Evolutionary conservation across 2,329 filamentous ascomycete genomes (phyloP).

Genomic region (Nigrograna mackinnonii): DNA sequence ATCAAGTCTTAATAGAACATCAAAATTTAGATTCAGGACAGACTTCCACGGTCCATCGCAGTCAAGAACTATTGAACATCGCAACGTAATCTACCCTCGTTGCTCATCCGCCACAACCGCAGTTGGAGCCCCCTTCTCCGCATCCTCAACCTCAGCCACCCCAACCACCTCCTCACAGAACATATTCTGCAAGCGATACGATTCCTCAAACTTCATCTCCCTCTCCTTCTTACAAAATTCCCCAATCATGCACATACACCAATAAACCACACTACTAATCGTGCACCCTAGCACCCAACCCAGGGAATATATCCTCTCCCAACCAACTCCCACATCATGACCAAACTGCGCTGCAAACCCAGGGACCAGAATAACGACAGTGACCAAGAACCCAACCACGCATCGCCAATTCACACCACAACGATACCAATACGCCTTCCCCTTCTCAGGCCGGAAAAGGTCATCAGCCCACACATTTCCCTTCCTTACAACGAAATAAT

Average conservation of each 20-base stretch:
- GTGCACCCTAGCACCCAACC: constrained; percentile 10
- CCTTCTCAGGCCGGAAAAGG: constrained; percentile 12
- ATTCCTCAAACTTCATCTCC: constrained; percentile 5
- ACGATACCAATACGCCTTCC: constrained; percentile 7
- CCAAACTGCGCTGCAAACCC: constrained; percentile 13
- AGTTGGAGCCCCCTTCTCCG: constrained; percentile 2
- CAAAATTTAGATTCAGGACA: too few relatives aligned
- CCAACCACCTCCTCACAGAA: constrained; percentile 1
- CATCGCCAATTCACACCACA: constrained; percentile 12
- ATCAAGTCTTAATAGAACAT: too few relatives aligned
- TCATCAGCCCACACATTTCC: constrained; percentile 15
- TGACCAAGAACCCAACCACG: constrained; percentile 8
- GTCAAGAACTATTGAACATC: too few relatives aligned
- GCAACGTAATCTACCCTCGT: too few relatives aligned
- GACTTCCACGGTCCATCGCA: too few relatives aligned
- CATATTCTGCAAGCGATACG: constrained; percentile 6
- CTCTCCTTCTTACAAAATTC: constrained; percentile 8
- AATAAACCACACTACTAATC: constrained; percentile 6
- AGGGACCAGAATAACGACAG: constrained; percentile 7
- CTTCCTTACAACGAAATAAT: constrained; percentile 19
- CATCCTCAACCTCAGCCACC: background rate
- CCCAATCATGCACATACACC: constrained; percentile 3
- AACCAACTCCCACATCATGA: constrained; percentile 9
- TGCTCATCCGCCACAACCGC: too few relatives aligned
- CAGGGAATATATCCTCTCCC: constrained; percentile 10